Percentiles rank a stretch among this genome's conserved stretches.
Evolutionary conservation across 345 rosid species (phyloP).

Genomic region (Salix suchowensis): DNA sequence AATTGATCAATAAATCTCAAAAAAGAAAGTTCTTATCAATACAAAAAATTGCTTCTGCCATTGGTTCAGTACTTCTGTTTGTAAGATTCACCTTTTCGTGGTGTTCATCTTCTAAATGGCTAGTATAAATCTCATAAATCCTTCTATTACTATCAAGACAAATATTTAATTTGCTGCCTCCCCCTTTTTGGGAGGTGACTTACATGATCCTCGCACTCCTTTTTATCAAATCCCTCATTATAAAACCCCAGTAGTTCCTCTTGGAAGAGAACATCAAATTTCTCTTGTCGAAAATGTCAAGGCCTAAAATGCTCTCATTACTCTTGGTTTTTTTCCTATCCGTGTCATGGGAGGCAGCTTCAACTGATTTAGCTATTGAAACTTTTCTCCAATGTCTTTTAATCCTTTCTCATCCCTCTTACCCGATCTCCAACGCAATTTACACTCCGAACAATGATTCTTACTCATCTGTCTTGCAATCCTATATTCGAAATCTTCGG

Average conservation of each 20-base stretch:
- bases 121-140: no score
- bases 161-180: no score
- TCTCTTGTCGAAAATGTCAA: background rate
- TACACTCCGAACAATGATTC: conserved; percentile 20
- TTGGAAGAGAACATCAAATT: background rate
- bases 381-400: conserved; percentile 16
- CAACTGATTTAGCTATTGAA: background rate
- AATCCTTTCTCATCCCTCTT: conserved; percentile 10
- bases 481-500: conserved; percentile 6
- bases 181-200: background rate
- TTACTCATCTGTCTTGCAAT: conserved; percentile 1
- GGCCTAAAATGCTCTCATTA: background rate
- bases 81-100: no score
- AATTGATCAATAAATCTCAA: no score
- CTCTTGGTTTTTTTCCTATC: background rate
- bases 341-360: background rate
- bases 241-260: background rate
- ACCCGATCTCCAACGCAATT: conserved; percentile 14
- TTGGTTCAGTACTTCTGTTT: no score
- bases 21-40: no score
- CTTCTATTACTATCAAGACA: no score
- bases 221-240: background rate
- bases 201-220: background rate
- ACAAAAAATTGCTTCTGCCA: no score
- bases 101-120: no score